Evolutionary conservation across 2,329 filamentous ascomycete species (phyloP).

Genomic region (Penicillium sp.): DNA sequence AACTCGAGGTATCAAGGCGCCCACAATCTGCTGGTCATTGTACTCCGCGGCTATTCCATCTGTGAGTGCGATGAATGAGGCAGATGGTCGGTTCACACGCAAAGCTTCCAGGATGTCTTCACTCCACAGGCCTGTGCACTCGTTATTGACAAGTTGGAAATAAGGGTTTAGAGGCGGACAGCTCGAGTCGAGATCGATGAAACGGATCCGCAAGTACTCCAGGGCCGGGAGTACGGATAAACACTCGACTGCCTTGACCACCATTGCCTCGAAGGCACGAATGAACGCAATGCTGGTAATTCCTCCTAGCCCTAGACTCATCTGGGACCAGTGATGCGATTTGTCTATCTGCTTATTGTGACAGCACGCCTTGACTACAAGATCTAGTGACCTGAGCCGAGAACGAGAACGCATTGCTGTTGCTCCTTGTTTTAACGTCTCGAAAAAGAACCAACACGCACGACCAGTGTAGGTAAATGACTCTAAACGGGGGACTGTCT

Average conservation of each 20-base stretch:
- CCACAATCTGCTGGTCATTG: neutral
- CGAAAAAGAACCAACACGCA: conserved; percentile 67
- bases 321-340: neutral
- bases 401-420: conserved; percentile 19
- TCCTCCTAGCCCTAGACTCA: conserved; percentile 46
- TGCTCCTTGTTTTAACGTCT: conserved; percentile 52
- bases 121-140: conserved; percentile 70
- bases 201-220: conserved; percentile 66
- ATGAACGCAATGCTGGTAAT: conserved; percentile 73
- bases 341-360: conserved; percentile 37
- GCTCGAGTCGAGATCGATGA: conserved; percentile 71
- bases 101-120: conserved; percentile 63
- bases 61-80: conserved; percentile 59
- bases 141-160: conserved; percentile 61
- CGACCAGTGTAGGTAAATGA: conserved; percentile 70
- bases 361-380: conserved; percentile 74
- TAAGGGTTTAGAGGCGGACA: conserved; percentile 70
- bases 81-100: conserved; percentile 56
- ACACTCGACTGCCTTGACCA: conserved; percentile 61
- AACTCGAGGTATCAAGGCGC: neutral
- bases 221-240: conserved; percentile 59
- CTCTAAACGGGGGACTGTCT: conserved; percentile 60
- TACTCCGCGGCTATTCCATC: conserved; percentile 51
- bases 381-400: conserved; percentile 62
- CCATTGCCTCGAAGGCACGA: conserved; percentile 65